These are phyloP conservation scores for Neonectria faginata DNA, from an alignment of 2,329 filamentous ascomycete species.

Conservation along the genomic window DNA sequence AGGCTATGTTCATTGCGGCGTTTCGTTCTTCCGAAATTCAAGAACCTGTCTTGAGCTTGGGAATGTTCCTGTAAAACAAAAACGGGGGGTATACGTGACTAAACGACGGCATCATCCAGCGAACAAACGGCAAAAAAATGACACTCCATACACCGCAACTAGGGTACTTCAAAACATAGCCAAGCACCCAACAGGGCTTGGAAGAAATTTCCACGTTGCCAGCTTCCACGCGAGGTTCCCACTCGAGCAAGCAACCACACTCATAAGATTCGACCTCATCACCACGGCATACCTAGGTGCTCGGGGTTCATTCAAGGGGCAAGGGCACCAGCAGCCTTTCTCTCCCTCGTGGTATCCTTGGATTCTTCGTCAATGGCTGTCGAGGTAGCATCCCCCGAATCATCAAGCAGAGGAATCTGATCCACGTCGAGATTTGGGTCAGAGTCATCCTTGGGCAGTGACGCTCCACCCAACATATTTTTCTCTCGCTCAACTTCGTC, in stretches of 20 bases:
- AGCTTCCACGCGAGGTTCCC: not conserved
- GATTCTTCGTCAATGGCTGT: constrained; percentile 59
- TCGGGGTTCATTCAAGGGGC: not conserved
- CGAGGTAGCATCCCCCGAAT: constrained; percentile 50
- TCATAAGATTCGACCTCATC: not conserved
- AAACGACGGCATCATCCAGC: not conserved
- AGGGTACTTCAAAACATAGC: constrained; percentile 2
- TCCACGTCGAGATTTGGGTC: constrained; percentile 56
- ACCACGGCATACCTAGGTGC: no score
- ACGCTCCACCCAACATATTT: constrained; percentile 28
- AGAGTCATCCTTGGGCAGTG: constrained; percentile 35
- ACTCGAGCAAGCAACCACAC: not conserved
- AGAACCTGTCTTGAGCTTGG: no score
- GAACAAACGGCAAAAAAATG: not conserved
- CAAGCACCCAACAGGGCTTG: constrained; percentile 1
- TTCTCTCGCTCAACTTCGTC: constrained; percentile 37
- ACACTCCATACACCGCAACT: constrained; percentile 14
- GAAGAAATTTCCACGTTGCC: not conserved
- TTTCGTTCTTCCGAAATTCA: not conserved
- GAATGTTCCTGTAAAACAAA: not conserved
- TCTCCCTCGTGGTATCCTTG: constrained; percentile 61
- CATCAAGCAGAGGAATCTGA: constrained; percentile 68
- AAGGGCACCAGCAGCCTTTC: constrained; percentile 51
- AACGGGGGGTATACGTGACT: constrained; percentile 8
- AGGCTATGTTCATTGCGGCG: not conserved